Conservation (phyloP, 139 green algal species). For the Microglena sp. region DNA sequence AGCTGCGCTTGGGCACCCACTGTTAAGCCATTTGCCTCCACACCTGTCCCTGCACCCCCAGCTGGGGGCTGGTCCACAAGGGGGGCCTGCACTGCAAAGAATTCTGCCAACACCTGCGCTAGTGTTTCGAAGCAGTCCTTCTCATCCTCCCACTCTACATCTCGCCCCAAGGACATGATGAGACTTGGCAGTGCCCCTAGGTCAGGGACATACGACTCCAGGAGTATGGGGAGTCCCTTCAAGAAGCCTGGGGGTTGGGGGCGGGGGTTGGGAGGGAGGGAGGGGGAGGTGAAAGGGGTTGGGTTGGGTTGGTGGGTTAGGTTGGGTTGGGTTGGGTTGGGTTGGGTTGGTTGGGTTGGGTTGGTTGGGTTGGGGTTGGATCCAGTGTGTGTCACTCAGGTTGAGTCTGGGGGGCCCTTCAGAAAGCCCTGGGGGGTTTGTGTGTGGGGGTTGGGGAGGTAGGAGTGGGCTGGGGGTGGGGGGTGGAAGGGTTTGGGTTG, state of each 20-base stretch:
- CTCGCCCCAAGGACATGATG: constrained; percentile 53
- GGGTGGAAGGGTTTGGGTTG: too few species aligned
- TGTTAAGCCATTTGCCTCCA: too few species aligned
- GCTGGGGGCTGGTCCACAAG: too few species aligned
- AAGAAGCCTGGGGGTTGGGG: not conserved
- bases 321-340: too few species aligned
- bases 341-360: too few species aligned
- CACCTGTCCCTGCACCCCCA: too few species aligned
- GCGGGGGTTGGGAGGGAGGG: too few species aligned
- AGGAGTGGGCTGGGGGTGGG: not conserved
- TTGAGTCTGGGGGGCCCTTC: not conserved
- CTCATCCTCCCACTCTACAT: constrained; percentile 66
- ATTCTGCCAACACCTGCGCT: constrained; percentile 42
- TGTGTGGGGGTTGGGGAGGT: not conserved
- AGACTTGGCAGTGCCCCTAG: constrained; percentile 55
- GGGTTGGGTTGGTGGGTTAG: too few species aligned
- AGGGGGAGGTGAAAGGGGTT: constrained; percentile 1
- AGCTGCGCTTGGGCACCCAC: too few species aligned
- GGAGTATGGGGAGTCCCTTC: constrained; percentile 50
- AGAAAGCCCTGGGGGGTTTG: not conserved
- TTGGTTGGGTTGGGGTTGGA: too few species aligned
- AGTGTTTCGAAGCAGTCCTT: constrained; percentile 41
- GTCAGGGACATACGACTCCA: constrained; percentile 59
- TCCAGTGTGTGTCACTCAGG: not conserved
- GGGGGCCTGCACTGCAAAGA: constrained; percentile 47